Evolutionary conservation across 176 grass and related monocot species (phyloP).

Genomic region (Oryza meridionalis): DNA sequence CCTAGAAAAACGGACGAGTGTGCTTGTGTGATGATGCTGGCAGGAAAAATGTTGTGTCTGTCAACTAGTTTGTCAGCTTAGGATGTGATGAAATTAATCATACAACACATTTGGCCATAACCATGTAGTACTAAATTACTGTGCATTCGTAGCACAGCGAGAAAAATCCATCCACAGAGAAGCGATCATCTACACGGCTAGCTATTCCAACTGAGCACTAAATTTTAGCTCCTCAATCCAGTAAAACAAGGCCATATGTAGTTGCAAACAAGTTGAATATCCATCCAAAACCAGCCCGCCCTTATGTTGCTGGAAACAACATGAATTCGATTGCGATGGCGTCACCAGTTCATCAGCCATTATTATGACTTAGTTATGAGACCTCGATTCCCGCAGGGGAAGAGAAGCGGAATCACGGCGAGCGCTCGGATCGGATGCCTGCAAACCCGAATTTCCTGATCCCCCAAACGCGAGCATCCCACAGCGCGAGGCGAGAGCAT

Average conservation of each 20-base stretch:
- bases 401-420: background rate
- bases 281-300: background rate
- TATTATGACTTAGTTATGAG: too few species aligned
- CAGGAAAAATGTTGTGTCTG: background rate
- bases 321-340: background rate
- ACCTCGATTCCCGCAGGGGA: too few species aligned
- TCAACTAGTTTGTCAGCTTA: background rate
- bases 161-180: background rate
- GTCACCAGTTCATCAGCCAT: background rate
- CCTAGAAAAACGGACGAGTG: background rate
- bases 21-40: background rate
- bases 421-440: background rate
- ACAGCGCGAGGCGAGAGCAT: background rate
- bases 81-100: background rate
- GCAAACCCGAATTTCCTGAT: background rate
- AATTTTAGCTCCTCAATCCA: background rate
- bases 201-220: background rate
- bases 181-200: background rate
- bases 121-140: constrained; percentile 3
- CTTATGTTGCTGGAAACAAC: background rate
- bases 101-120: background rate
- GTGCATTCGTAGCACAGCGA: background rate
- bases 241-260: background rate
- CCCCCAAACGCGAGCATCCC: background rate
- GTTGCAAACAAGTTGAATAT: background rate